phyloP scores from a whole-genome alignment of 2,329 filamentous ascomycete genomes.

The Cercospora sojina region DNA sequence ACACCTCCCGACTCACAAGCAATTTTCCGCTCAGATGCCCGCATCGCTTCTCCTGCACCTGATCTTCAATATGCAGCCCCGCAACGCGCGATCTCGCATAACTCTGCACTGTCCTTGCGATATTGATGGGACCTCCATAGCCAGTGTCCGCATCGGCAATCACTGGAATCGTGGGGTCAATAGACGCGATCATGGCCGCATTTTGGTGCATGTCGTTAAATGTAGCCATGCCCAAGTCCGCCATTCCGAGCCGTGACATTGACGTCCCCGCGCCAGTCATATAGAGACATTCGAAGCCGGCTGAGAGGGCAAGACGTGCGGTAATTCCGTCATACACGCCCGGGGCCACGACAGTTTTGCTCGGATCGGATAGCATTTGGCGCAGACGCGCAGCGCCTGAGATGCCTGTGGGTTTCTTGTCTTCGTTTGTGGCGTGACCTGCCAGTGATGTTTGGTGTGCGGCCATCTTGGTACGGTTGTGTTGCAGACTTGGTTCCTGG shows the following conservation, averaged over 20 bases:
- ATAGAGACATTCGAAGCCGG: slow-evolving; percentile 65
- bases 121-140: slow-evolving; percentile 49
- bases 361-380: slow-evolving; percentile 35
- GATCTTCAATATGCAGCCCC: slow-evolving; percentile 62
- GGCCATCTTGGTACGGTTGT: slow-evolving; percentile 1
- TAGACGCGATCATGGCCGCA: slow-evolving; percentile 63
- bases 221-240: slow-evolving; percentile 63
- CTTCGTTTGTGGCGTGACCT: slow-evolving; percentile 19
- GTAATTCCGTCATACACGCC: slow-evolving; percentile 69
- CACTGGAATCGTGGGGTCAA: slow-evolving; percentile 56
- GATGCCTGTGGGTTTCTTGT: slow-evolving; percentile 13
- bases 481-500: neutral
- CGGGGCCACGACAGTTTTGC: slow-evolving; percentile 54
- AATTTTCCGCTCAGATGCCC: slow-evolving; percentile 64
- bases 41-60: slow-evolving; percentile 61
- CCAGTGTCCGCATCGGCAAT: slow-evolving; percentile 63
- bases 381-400: slow-evolving; percentile 32
- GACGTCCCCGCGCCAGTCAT: slow-evolving; percentile 67
- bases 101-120: slow-evolving; percentile 29
- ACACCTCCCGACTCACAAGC: slow-evolving; percentile 55
- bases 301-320: slow-evolving; percentile 60
- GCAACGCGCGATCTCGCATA: slow-evolving; percentile 54
- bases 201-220: slow-evolving; percentile 63
- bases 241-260: slow-evolving; percentile 60
- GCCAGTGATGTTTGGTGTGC: slow-evolving; percentile 23